A percentile compares a stretch with the other conserved stretches of the same genome.
phyloP scores from a whole-genome alignment of 495 filamentous ascomycete genomes.

The Ascodesmis nigricans region DNA sequence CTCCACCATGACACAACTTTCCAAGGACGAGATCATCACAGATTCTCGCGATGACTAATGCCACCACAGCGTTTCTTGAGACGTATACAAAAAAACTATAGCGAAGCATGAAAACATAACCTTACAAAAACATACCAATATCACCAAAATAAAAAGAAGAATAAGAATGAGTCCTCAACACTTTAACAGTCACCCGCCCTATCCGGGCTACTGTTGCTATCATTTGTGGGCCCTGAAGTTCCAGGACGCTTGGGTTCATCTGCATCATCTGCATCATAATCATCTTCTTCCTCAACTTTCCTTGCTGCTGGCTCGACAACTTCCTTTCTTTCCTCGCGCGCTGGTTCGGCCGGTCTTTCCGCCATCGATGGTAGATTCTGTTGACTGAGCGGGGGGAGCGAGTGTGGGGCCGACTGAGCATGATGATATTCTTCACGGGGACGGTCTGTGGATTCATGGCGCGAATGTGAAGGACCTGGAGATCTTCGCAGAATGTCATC shows the following conservation, averaged over 20 bases:
- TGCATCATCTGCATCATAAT: slow-evolving; percentile 71
- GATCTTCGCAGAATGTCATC: slow-evolving; percentile 63
- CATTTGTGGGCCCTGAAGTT: slow-evolving; percentile 19
- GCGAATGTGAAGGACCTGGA: slow-evolving; percentile 44
- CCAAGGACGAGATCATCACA: background rate
- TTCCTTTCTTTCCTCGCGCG: slow-evolving; percentile 36
- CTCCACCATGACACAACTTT: background rate
- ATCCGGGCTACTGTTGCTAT: slow-evolving; percentile 26
- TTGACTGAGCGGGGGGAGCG: slow-evolving; percentile 25
- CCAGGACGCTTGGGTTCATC: slow-evolving; percentile 56
- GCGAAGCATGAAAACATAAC: too few species aligned
- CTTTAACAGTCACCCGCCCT: too few species aligned
- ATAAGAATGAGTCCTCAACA: too few species aligned
- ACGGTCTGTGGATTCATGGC: slow-evolving; percentile 58
- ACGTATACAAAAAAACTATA: too few species aligned
- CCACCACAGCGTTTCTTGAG: too few species aligned
- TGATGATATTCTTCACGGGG: slow-evolving; percentile 35
- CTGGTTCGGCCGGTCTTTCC: slow-evolving; percentile 28
- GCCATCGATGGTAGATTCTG: slow-evolving; percentile 26
- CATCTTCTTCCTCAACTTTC: slow-evolving; percentile 93
- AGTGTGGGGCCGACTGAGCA: slow-evolving; percentile 31
- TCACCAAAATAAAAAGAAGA: too few species aligned
- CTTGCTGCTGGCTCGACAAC: slow-evolving; percentile 61
- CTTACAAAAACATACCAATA: too few species aligned
- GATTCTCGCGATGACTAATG: background rate